phyloP scores from a whole-genome alignment of 768 basidiomycete species.

The Leccinum subgranulosum region DNA sequence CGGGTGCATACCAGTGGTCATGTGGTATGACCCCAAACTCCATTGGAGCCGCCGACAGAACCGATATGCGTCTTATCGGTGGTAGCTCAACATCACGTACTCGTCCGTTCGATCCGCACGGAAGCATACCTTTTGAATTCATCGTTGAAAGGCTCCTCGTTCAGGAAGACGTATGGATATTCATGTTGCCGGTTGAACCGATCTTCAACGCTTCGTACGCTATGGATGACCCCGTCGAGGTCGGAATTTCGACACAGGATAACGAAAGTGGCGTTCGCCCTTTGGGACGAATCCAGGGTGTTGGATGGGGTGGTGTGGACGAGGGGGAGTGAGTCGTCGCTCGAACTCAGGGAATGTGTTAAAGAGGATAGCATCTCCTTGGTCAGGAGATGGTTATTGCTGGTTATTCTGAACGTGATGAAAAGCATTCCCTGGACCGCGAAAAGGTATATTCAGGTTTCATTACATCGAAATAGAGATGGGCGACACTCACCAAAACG shows the following conservation, averaged over 20 bases:
- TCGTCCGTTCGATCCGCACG: background rate
- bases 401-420: conserved; percentile 2
- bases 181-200: conserved; percentile 53
- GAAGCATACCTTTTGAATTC: conserved; percentile 43
- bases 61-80: conserved; percentile 28
- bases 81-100: conserved; percentile 16
- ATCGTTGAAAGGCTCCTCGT: conserved; percentile 56
- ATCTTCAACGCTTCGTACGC: conserved; percentile 54
- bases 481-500: conserved; percentile 19
- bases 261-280: conserved; percentile 59
- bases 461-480: no score
- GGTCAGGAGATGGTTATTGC: background rate
- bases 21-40: conserved; percentile 57
- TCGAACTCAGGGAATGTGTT: background rate
- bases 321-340: background rate
- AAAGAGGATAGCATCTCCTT: conserved; percentile 2
- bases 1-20: conserved; percentile 68
- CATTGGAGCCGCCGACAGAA: conserved; percentile 44
- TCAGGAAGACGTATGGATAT: conserved; percentile 66
- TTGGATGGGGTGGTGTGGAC: background rate
- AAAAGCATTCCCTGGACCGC: conserved; percentile 15
- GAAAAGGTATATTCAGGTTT: background rate
- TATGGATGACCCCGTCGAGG: conserved; percentile 41
- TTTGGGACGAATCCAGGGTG: conserved; percentile 2
- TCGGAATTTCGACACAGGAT: conserved; percentile 53